Conservation (phyloP, 1,284 basidiomycete species). For the Takashimella koratensis region DNA sequence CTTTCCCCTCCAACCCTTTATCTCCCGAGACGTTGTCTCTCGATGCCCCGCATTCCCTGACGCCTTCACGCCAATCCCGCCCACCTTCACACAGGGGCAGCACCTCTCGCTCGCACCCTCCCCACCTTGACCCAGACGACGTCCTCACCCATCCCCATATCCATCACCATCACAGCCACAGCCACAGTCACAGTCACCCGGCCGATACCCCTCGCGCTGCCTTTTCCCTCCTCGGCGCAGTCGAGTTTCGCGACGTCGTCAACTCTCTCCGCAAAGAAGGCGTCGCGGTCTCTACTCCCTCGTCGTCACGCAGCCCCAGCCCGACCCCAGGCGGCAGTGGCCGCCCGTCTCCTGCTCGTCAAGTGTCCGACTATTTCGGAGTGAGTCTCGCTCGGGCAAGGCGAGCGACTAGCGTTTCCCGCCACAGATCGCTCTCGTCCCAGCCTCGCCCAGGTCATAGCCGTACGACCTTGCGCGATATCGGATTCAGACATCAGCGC, state of each 20-base stretch:
- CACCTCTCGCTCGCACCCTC: background rate
- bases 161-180: constrained; percentile 2
- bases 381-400: background rate
- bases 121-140: constrained; percentile 1
- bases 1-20: too few relatives aligned
- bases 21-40: background rate
- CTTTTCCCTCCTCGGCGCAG: constrained; percentile 84
- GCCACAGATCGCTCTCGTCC: background rate
- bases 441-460: background rate
- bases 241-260: constrained; percentile 89
- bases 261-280: constrained; percentile 62
- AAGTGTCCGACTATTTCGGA: background rate
- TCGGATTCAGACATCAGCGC: background rate
- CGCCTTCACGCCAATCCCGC: constrained; percentile 1
- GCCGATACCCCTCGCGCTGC: constrained; percentile 38
- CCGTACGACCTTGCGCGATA: background rate
- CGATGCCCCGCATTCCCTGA: constrained; percentile 2
- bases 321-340: too few relatives aligned
- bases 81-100: background rate
- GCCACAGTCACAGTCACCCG: too few relatives aligned
- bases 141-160: background rate
- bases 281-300: constrained; percentile 1
- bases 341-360: background rate
- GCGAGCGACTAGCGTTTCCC: background rate
- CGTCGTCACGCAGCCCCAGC: background rate